phyloP scores from a whole-genome alignment of 2,329 filamentous ascomycete genomes.

The Curvularia hawaiiensis region DNA sequence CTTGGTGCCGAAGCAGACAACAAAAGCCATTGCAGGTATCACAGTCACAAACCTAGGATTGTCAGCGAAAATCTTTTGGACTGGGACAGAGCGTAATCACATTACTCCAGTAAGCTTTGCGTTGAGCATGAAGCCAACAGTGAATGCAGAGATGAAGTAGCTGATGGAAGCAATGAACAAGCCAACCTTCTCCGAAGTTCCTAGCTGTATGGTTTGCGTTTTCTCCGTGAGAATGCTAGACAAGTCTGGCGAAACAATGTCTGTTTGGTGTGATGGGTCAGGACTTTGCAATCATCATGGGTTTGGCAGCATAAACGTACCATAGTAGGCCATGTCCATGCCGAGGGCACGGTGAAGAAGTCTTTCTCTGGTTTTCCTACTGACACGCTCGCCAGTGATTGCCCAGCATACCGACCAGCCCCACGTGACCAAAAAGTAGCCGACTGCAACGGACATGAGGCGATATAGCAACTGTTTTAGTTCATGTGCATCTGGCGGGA shows the following conservation, averaged over 20 bases:
- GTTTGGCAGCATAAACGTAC: slow-evolving; percentile 6
- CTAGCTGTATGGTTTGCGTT: slow-evolving; percentile 53
- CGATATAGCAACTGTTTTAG: slow-evolving; percentile 49
- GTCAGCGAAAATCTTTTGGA: slow-evolving; percentile 7
- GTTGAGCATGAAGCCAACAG: slow-evolving; percentile 53
- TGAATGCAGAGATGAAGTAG: slow-evolving; percentile 53
- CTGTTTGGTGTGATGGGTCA: slow-evolving; percentile 23
- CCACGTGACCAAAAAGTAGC: slow-evolving; percentile 58
- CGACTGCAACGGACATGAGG: slow-evolving; percentile 53
- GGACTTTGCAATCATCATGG: background rate
- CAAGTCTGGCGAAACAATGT: slow-evolving; percentile 56
- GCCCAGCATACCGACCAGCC: slow-evolving; percentile 58
- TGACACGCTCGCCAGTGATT: slow-evolving; percentile 56
- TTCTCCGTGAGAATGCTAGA: slow-evolving; percentile 53
- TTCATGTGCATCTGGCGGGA: slow-evolving; percentile 54
- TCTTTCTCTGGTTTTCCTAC: slow-evolving; percentile 53
- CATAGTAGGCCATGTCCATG: slow-evolving; percentile 58
- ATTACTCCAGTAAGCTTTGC: slow-evolving; percentile 51
- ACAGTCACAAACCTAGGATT: slow-evolving; percentile 47
- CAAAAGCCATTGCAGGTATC: slow-evolving; percentile 55
- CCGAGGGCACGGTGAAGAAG: slow-evolving; percentile 56
- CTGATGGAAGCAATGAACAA: slow-evolving; percentile 54
- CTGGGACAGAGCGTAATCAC: slow-evolving; percentile 17
- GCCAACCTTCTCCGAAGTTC: slow-evolving; percentile 55
- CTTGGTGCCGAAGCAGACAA: slow-evolving; percentile 51